Evolutionary conservation across 129 eudicot species (phyloP), one percentile per base, ranked within the genome.

Genomic region (Erigeron canadensis): DNA sequence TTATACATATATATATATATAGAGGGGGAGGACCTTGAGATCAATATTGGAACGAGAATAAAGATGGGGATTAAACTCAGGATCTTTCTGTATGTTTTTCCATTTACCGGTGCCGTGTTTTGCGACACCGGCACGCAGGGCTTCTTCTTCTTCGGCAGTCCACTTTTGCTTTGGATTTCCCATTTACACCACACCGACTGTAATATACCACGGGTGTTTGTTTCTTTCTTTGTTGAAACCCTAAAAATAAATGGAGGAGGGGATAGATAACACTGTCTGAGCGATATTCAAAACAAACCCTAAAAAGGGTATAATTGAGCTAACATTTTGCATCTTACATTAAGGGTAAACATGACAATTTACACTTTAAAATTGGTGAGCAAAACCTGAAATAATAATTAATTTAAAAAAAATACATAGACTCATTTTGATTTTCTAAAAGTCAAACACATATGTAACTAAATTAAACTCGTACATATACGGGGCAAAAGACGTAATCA

Each of bases 71-170:
- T 84, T 87, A 85, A 92, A 92, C 63, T 87, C 84, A 3, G 95
- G 96, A 80, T 92, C 98, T 56, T 79, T 82, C 72, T 86, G 96
- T 22, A 92, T 92, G 79, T 81, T 85, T 75, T 85, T 89, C 98
- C 98, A 92, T 80, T 92, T 89, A 0, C 98, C 98, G 69, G 95
- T 79, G 66, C 98, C 98, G 86, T 92, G 88, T 72, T 92, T 92
- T 22, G 85, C 88, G 7, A 92, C 75, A 22, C 98, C 98, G 42
- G 95, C 96, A 11, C 91, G 88, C 8, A 92, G 83, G 0, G 98
- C 98, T 72, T 89, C 95, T 79, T 92, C 98, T 67, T 92, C 98
- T 54, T 87, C 96, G 42, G 88, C 22, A 16, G 95, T 92, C 98
- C 98, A 89, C 73, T 87, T 92, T 70, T 85, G 96, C 86, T 92